Base-by-base conservation (phyloP, 2,329 filamentous ascomycete genomes). In the Botrytis cinerea region DNA sequence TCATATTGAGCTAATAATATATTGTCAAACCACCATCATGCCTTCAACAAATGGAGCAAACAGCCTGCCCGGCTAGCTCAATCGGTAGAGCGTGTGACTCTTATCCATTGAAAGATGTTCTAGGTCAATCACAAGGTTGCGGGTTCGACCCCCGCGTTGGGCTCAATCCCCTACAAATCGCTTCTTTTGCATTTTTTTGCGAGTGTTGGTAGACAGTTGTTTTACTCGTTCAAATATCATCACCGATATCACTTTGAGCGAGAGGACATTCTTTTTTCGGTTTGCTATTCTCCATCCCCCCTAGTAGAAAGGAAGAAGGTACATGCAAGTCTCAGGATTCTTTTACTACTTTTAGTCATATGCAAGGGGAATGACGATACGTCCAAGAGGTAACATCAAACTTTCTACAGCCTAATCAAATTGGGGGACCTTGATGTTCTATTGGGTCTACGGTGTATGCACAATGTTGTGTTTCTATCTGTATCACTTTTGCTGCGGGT, bases 61-160 rank as follows among this genome's bases (percentile, higher is more conserved):
- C 48, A 73, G 71, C 67, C 66, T 60, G 75, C 77, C 77, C 75
- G 76, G 77, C 73, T 78, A 79, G 78, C 78, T 79, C 78, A 79
- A 79, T 79, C 78, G 78, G 78, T 79, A 79, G 78, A 79, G 78
- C 78, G 78, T 80, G 77, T 77, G 78, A 75, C 78, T 79, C 77
- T 79, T 78, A 79, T 38, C 45, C 25, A 57, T 68, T 68, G 25
- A 40, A 68, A 57, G 16, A 57, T 68, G 25, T 68, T 68, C 64
- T 43, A 66, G 48, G 25, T 68, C 35, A 22, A 83, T 83, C 82
- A 82, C 79, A 83, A 83, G 82, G 82, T 81, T 83, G 82, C 81
- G 82, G 82, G 82, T 83, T 83, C 82, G 82, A 83, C 81, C 82
- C 82, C 82, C 82, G 80, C 81, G 76, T 79, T 78, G 77, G 78